Conservation (phyloP, 257 asterid species). For the Coffea eugenioides region DNA sequence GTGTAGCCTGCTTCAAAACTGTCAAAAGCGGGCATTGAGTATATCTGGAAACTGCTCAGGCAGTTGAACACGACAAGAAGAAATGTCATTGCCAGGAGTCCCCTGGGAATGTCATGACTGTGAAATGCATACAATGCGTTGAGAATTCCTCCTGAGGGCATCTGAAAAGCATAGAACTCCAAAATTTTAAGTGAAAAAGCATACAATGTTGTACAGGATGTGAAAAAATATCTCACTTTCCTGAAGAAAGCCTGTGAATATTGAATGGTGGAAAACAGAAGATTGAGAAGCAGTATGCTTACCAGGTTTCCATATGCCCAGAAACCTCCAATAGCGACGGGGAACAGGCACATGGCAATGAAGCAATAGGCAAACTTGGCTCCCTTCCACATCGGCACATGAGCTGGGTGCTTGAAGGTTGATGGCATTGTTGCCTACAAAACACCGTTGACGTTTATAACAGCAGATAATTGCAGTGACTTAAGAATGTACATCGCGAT, state of each 20-base stretch:
- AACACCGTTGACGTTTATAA: neutral
- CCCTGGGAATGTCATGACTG: conserved; percentile 76
- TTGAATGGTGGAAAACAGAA: neutral
- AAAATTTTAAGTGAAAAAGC: neutral
- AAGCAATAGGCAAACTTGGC: conserved; percentile 82
- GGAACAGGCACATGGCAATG: conserved; percentile 87
- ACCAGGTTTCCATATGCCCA: conserved; percentile 96
- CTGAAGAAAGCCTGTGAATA: neutral
- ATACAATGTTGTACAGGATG: too few relatives aligned
- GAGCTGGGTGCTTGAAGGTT: conserved; percentile 94
- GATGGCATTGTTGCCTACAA: conserved; percentile 98
- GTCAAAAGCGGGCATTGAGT: conserved; percentile 97
- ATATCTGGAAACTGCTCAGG: conserved; percentile 96
- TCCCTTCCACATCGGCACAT: conserved; percentile 98
- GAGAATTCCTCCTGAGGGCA: conserved; percentile 92
- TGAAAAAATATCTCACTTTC: neutral
- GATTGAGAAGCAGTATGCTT: conserved; percentile 26
- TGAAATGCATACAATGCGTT: conserved; percentile 76
- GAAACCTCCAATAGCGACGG: conserved; percentile 92
- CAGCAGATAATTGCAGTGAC: neutral
- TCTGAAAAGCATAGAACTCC: conserved; percentile 38
- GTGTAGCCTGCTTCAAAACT: conserved; percentile 94
- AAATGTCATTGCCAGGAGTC: conserved; percentile 75
- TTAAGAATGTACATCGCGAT: neutral
- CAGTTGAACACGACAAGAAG: conserved; percentile 97